Conservation (phyloP, 2,329 filamentous ascomycete species). For the Madurella fahalii region DNA sequence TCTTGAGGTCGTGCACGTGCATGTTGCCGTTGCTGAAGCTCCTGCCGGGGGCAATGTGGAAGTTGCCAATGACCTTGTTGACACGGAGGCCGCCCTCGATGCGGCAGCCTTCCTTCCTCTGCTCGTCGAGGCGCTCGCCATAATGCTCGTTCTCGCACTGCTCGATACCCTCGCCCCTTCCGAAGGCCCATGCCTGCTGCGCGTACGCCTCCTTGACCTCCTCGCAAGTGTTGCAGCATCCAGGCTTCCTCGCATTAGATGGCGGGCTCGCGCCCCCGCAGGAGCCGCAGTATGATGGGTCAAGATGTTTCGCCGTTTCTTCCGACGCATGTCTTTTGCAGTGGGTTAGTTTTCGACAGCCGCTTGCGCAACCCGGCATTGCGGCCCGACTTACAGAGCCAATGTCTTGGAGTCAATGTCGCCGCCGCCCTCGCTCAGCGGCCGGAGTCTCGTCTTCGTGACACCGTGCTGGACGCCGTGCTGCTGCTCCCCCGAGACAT, state of each 20-base stretch:
- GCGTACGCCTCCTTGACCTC: conserved; percentile 96
- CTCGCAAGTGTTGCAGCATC: conserved; percentile 95
- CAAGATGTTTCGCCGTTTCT: conserved; percentile 71
- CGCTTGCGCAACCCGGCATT: neutral
- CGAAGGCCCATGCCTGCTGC: conserved; percentile 86
- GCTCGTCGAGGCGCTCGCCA: conserved; percentile 77
- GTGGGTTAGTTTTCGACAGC: conserved; percentile 13
- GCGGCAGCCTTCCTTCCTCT: conserved; percentile 88
- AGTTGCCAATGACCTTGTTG: conserved; percentile 98
- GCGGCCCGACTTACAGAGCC: conserved; percentile 52
- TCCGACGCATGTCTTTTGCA: conserved; percentile 60
- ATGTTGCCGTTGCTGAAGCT: conserved; percentile 95
- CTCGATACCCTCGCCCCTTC: conserved; percentile 84
- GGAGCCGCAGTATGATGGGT: conserved; percentile 85
- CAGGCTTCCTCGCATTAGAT: conserved; percentile 65
- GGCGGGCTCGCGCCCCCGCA: conserved; percentile 86
- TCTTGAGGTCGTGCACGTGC: conserved; percentile 96
- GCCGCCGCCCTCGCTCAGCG: conserved; percentile 68
- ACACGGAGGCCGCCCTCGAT: conserved; percentile 89
- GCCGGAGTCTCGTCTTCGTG: conserved; percentile 78
- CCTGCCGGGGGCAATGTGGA: conserved; percentile 94
- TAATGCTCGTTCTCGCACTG: conserved; percentile 96
- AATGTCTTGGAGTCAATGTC: conserved; percentile 68
- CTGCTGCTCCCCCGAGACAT: conserved; percentile 95
- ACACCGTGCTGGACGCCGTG: conserved; percentile 90